Conservation (phyloP, 2,329 filamentous ascomycete species). For the Calonectria pteridis region DNA sequence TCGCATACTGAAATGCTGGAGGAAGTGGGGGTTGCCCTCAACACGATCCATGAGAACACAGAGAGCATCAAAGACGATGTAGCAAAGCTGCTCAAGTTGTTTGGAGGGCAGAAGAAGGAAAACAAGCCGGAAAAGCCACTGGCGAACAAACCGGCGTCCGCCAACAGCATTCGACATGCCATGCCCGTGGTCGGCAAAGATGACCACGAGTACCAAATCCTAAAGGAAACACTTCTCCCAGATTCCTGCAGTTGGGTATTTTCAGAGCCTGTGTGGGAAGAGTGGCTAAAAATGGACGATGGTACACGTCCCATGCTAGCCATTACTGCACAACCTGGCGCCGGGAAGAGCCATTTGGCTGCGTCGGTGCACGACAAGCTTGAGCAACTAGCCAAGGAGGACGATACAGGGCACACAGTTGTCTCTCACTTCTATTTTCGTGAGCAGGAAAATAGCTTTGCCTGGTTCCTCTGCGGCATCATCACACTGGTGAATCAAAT, state of each 20-base stretch:
- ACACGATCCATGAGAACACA: constrained; percentile 43
- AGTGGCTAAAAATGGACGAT: constrained; percentile 32
- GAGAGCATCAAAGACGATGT: constrained; percentile 45
- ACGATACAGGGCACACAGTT: constrained; percentile 35
- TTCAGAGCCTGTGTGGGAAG: constrained; percentile 42
- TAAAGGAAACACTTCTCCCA: constrained; percentile 46
- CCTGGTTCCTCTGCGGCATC: constrained; percentile 40
- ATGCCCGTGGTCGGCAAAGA: constrained; percentile 39
- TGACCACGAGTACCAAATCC: constrained; percentile 40
- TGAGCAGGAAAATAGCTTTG: constrained; percentile 46
- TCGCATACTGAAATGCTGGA: constrained; percentile 43
- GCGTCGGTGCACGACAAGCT: constrained; percentile 40
- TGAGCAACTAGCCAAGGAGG: constrained; percentile 13
- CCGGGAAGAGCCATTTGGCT: constrained; percentile 51
- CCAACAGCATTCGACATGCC: constrained; percentile 40
- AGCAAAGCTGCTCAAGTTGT: constrained; percentile 42
- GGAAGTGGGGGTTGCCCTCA: constrained; percentile 42
- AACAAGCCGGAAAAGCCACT: constrained; percentile 31
- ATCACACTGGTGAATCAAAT: constrained; percentile 47
- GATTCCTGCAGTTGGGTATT: constrained; percentile 50
- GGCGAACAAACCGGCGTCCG: constrained; percentile 36
- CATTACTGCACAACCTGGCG: constrained; percentile 46
- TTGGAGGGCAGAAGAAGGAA: constrained; percentile 38
- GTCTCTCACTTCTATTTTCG: constrained; percentile 53
- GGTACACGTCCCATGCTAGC: constrained; percentile 38